Evolutionary conservation across 371 early-diverging fungal genomes (phyloP).

Genomic region (Syncephalastrum racemosum): DNA sequence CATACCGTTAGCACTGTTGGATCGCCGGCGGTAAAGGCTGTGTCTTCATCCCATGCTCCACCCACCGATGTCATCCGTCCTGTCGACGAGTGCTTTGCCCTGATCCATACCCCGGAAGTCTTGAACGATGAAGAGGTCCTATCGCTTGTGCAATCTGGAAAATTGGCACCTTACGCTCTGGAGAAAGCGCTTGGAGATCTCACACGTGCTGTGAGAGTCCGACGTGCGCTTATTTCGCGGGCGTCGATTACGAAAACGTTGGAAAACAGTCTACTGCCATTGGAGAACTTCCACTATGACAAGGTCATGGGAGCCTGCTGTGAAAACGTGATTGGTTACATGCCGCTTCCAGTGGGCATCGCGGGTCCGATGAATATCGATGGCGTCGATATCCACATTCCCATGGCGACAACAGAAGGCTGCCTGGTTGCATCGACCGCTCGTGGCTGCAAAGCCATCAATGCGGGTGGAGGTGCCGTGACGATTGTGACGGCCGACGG

Average conservation of each 20-base stretch:
- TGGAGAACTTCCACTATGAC: slow-evolving; percentile 85
- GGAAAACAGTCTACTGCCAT: slow-evolving; percentile 68
- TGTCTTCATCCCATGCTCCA: slow-evolving; percentile 2
- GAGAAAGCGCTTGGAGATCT: slow-evolving; percentile 79
- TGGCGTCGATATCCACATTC: slow-evolving; percentile 76
- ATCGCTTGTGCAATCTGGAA: slow-evolving; percentile 68
- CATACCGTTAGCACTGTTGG: background rate
- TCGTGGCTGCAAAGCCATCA: slow-evolving; percentile 95
- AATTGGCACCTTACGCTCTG: slow-evolving; percentile 79
- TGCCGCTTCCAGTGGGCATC: slow-evolving; percentile 93
- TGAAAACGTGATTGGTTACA: slow-evolving; percentile 95
- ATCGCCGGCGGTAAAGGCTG: background rate
- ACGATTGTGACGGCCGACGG: slow-evolving; percentile 86
- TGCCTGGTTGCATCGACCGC: slow-evolving; percentile 91
- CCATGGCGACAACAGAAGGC: slow-evolving; percentile 98
- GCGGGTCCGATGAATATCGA: slow-evolving; percentile 84
- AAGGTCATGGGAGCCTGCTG: slow-evolving; percentile 92
- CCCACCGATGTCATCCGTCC: slow-evolving; percentile 23
- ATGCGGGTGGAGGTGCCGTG: slow-evolving; percentile 83
- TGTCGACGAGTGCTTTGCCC: slow-evolving; percentile 57
- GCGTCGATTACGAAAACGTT: slow-evolving; percentile 62
- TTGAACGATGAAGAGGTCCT: slow-evolving; percentile 77
- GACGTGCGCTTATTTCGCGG: slow-evolving; percentile 75
- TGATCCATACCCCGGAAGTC: slow-evolving; percentile 52
- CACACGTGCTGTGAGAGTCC: slow-evolving; percentile 81